phyloP scores from a whole-genome alignment of 805 yeast species.

The Kodamaea laetipori region DNA sequence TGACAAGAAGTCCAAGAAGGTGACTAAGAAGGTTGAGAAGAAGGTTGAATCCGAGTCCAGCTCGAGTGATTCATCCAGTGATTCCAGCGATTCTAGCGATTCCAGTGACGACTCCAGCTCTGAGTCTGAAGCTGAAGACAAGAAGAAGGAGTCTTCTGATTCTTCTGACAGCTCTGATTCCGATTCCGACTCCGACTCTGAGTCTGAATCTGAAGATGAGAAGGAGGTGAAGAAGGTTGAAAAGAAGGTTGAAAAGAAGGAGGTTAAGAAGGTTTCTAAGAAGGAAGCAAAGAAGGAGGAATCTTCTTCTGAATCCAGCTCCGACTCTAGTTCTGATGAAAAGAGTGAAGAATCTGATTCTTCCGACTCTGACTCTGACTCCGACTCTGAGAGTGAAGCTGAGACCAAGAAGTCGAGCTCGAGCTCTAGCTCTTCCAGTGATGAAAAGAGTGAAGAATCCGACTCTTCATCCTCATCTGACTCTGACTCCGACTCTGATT shows the following conservation, averaged over 20 bases:
- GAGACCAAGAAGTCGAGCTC: constrained; percentile 21
- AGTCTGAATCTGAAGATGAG: constrained; percentile 29
- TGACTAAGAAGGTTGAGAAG: constrained; percentile 24
- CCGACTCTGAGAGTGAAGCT: constrained; percentile 17
- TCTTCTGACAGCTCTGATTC: constrained; percentile 14
- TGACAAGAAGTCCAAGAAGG: constrained; percentile 30
- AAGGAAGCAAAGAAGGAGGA: constrained; percentile 19
- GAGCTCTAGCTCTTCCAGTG: constrained; percentile 17
- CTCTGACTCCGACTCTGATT: constrained; percentile 33
- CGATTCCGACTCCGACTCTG: constrained; percentile 30
- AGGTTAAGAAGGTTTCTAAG: constrained; percentile 17
- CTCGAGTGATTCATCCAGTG: constrained; percentile 27
- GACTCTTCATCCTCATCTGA: constrained; percentile 28
- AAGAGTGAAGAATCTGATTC: constrained; percentile 9
- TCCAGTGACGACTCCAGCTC: constrained; percentile 23
- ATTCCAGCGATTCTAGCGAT: constrained; percentile 4
- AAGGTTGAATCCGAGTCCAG: constrained; percentile 31
- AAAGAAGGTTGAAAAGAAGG: constrained; percentile 17
- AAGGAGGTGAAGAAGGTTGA: constrained; percentile 14
- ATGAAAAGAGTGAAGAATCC: constrained; percentile 9
- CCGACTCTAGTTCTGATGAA: constrained; percentile 15
- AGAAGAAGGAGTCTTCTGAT: constrained; percentile 15
- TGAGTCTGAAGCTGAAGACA: constrained; percentile 26
- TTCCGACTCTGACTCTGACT: constrained; percentile 34
- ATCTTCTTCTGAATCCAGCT: constrained; percentile 18